These are phyloP conservation scores for Thelonectria rubi DNA, from an alignment of 2,329 filamentous ascomycete species.

Conservation along the genomic window DNA sequence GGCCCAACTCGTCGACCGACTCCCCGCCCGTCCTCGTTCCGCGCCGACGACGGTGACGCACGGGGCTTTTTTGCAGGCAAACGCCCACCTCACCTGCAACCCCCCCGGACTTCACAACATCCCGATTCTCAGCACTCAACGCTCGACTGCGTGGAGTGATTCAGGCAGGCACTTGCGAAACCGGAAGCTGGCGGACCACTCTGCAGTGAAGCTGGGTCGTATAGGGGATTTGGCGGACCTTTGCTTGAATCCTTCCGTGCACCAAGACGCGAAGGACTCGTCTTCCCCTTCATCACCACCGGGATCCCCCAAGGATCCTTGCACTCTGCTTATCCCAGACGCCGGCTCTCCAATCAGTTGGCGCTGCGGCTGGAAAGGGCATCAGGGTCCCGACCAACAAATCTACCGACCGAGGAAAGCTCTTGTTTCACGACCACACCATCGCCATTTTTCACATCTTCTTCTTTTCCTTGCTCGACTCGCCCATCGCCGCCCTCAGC, in stretches of 20 bases:
- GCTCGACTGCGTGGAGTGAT: neutral
- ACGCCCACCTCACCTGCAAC: no score
- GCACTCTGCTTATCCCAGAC: slow-evolving; percentile 35
- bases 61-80: slow-evolving; percentile 25
- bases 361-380: slow-evolving; percentile 27
- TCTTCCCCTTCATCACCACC: slow-evolving; percentile 14
- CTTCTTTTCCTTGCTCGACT: slow-evolving; percentile 22
- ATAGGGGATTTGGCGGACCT: slow-evolving; percentile 7
- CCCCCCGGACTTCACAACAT: slow-evolving; percentile 3
- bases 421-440: slow-evolving; percentile 25
- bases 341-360: slow-evolving; percentile 39
- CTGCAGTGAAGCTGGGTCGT: neutral
- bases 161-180: neutral
- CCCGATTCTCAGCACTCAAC: neutral
- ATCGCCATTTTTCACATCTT: slow-evolving; percentile 10
- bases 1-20: slow-evolving; percentile 13
- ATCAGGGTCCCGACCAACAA: slow-evolving; percentile 36
- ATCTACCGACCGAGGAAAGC: slow-evolving; percentile 10
- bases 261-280: neutral
- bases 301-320: slow-evolving; percentile 35
- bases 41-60: slow-evolving; percentile 29
- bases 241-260: slow-evolving; percentile 10
- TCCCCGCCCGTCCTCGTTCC: neutral
- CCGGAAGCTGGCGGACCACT: neutral
- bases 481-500: neutral